A percentile compares a stretch with the other conserved stretches of the same genome.
phyloP scores from a whole-genome alignment of 495 filamentous ascomycete species.

The Penicillium waksmanii region DNA sequence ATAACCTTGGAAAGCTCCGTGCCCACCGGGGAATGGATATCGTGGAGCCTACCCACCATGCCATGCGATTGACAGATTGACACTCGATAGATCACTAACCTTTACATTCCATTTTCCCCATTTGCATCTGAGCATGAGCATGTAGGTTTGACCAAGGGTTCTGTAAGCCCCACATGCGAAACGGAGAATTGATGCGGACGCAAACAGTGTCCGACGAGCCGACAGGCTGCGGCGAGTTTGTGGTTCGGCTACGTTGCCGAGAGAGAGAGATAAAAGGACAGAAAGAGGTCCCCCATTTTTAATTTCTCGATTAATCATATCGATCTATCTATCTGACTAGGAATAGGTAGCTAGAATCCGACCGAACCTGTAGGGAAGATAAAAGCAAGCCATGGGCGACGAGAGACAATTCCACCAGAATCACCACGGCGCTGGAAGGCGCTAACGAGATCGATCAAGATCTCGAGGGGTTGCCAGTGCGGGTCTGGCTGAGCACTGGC shows the following conservation, averaged over 20 bases:
- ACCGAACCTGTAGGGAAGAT: background rate
- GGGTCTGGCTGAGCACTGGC: conserved; percentile 4
- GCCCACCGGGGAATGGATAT: background rate
- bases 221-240: conserved; percentile 8
- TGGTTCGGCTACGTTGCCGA: background rate
- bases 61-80: conserved; percentile 24
- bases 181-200: conserved; percentile 9
- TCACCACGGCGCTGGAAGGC: conserved; percentile 6
- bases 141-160: background rate
- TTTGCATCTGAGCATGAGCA: background rate
- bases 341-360: background rate
- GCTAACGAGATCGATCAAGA: conserved; percentile 17
- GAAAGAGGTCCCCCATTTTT: background rate
- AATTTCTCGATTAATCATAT: conserved; percentile 17
- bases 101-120: conserved; percentile 1
- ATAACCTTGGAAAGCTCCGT: background rate
- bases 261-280: background rate
- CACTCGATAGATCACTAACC: background rate
- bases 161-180: background rate
- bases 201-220: conserved; percentile 3
- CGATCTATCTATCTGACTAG: conserved; percentile 2
- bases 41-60: conserved; percentile 10
- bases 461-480: background rate
- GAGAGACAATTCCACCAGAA: conserved; percentile 1
- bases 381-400: background rate